Evolutionary conservation across 2,329 filamentous ascomycete genomes (phyloP).

Genomic region (Didymella lethalis): DNA sequence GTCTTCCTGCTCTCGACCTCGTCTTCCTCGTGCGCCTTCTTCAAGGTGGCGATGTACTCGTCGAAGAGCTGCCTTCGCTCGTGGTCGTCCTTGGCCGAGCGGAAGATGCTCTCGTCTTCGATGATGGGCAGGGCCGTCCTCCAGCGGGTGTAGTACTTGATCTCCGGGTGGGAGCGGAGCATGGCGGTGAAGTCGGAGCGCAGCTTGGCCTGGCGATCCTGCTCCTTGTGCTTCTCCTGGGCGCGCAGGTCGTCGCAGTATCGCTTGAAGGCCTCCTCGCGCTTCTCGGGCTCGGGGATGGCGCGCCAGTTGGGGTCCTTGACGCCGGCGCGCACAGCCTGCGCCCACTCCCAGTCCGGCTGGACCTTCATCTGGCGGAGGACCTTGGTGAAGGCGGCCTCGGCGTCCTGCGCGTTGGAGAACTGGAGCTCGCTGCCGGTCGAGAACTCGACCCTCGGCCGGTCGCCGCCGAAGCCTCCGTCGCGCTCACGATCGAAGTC

Average conservation of each 20-base stretch:
- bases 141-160: conserved; percentile 96
- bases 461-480: conserved; percentile 53
- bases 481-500: conserved; percentile 54
- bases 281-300: conserved; percentile 89
- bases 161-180: conserved; percentile 95
- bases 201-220: conserved; percentile 90
- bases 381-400: conserved; percentile 90
- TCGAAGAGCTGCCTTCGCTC: conserved; percentile 92
- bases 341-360: conserved; percentile 91
- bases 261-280: conserved; percentile 91
- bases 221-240: conserved; percentile 93
- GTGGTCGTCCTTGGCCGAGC: conserved; percentile 84
- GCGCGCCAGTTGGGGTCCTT: conserved; percentile 93
- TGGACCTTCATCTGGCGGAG: conserved; percentile 85
- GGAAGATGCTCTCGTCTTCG: conserved; percentile 93
- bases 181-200: conserved; percentile 94
- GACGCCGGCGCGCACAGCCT: conserved; percentile 83
- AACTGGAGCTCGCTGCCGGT: conserved; percentile 63
- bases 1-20: conserved; percentile 76
- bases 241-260: conserved; percentile 88
- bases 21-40: conserved; percentile 78
- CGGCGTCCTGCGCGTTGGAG: conserved; percentile 77
- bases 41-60: conserved; percentile 87
- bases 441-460: conserved; percentile 45
- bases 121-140: conserved; percentile 94